Percentiles rank a stretch among this genome's conserved stretches.
These are phyloP conservation scores for Lichtheimia corymbifera DNA, from an alignment of 371 early-diverging fungal genomes.

Conservation along the genomic window DNA sequence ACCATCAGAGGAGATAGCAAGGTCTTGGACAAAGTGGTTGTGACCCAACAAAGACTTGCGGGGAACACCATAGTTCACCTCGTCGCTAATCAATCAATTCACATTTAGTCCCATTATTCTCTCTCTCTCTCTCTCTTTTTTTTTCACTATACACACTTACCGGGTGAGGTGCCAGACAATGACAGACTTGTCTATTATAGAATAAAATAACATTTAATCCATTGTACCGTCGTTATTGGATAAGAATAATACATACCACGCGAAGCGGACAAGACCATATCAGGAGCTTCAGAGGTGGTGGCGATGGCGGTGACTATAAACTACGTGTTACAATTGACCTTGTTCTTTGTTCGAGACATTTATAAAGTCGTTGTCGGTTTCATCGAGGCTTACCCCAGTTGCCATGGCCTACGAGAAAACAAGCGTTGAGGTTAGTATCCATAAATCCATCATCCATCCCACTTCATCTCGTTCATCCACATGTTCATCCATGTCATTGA, in stretches of 20 bases:
- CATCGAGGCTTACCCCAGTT: slow-evolving; percentile 31
- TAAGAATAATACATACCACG: slow-evolving; percentile 75
- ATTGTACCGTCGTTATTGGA: background rate
- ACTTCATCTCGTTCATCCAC: slow-evolving; percentile 16
- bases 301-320: slow-evolving; percentile 86
- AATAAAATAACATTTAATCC: background rate
- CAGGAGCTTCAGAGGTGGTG: slow-evolving; percentile 89
- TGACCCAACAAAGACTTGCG: slow-evolving; percentile 91
- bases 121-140: background rate
- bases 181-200: slow-evolving; percentile 84
- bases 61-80: slow-evolving; percentile 89
- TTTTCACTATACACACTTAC: slow-evolving; percentile 16
- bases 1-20: slow-evolving; percentile 97
- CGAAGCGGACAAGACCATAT: slow-evolving; percentile 91
- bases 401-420: slow-evolving; percentile 27
- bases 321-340: no score
- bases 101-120: background rate
- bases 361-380: background rate
- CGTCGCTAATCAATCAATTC: slow-evolving; percentile 59
- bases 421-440: slow-evolving; percentile 6
- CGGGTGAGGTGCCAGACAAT: slow-evolving; percentile 94
- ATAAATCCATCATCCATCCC: background rate
- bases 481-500: slow-evolving; percentile 18
- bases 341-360: no score
- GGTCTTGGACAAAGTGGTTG: slow-evolving; percentile 97